A percentile compares a stretch with the other conserved stretches of the same genome.
Evolutionary conservation across 2,329 filamentous ascomycete genomes (phyloP).

Genomic region (Pseudogymnoascus sp.): DNA sequence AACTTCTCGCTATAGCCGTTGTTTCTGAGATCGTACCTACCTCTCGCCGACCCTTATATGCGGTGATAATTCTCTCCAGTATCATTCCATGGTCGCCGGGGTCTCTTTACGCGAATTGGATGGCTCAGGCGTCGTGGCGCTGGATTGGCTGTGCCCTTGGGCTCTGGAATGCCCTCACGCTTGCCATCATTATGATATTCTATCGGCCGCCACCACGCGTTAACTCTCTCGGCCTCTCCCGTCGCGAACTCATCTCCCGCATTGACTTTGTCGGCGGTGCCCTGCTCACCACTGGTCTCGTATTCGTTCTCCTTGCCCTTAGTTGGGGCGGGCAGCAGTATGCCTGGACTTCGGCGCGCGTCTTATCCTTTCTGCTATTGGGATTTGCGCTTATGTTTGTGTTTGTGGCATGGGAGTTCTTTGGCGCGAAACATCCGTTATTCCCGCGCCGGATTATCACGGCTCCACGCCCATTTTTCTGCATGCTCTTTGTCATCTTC

Average conservation of each 20-base stretch:
- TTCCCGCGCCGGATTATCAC: slow-evolving; percentile 34
- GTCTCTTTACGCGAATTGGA: slow-evolving; percentile 18
- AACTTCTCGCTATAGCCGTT: slow-evolving; percentile 11
- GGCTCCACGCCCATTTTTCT: slow-evolving; percentile 33
- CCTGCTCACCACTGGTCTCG: slow-evolving; percentile 40
- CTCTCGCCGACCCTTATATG: slow-evolving; percentile 9
- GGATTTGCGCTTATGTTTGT: slow-evolving; percentile 17
- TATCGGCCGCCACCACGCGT: slow-evolving; percentile 39
- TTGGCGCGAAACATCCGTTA: slow-evolving; percentile 10
- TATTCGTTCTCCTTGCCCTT: slow-evolving; percentile 41
- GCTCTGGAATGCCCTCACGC: slow-evolving; percentile 35
- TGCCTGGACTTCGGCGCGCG: slow-evolving; percentile 35
- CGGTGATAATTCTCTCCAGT: slow-evolving; percentile 3
- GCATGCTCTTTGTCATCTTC: slow-evolving; percentile 24
- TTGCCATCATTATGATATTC: slow-evolving; percentile 35
- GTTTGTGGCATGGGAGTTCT: slow-evolving; percentile 22
- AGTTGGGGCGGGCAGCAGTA: slow-evolving; percentile 38
- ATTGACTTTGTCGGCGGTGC: slow-evolving; percentile 44
- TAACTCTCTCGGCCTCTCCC: slow-evolving; percentile 33
- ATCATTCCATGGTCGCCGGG: slow-evolving; percentile 11
- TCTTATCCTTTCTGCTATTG: slow-evolving; percentile 12
- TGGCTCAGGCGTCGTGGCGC: slow-evolving; percentile 35
- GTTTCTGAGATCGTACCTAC: slow-evolving; percentile 13
- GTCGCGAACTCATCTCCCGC: slow-evolving; percentile 34
- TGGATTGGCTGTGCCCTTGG: slow-evolving; percentile 36